phyloP scores from a whole-genome alignment of 2,329 filamentous ascomycete genomes.

The Talaromyces sp. region DNA sequence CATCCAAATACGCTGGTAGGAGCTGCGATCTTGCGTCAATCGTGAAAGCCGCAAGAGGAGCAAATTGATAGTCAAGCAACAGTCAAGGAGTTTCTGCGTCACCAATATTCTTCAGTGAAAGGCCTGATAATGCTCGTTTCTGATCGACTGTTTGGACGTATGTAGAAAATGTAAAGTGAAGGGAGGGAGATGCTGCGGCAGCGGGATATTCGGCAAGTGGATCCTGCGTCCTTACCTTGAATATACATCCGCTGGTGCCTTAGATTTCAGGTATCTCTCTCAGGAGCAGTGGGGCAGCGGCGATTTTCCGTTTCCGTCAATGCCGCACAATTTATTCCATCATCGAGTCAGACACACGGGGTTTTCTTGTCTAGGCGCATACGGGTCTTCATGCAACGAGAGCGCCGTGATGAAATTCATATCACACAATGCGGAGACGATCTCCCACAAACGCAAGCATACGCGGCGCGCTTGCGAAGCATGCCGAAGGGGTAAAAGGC shows the following conservation, averaged over 20 bases:
- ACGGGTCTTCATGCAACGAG: background rate
- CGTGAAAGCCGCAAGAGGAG: no score
- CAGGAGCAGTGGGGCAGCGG: background rate
- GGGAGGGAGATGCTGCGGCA: background rate
- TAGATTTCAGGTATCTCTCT: background rate
- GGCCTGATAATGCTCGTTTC: background rate
- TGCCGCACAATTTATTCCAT: background rate
- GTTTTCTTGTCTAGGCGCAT: background rate
- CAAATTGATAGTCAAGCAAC: no score
- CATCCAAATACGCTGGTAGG: background rate
- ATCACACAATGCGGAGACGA: background rate
- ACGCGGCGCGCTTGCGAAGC: background rate
- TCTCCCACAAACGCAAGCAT: background rate
- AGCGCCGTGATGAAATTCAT: background rate
- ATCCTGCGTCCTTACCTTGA: background rate
- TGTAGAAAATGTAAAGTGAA: background rate
- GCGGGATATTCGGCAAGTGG: background rate
- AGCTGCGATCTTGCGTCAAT: background rate
- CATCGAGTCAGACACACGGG: background rate
- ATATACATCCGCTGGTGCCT: background rate
- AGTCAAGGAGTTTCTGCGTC: no score
- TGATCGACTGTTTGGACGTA: background rate
- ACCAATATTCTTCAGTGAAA: no score
- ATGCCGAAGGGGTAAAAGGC: slow-evolving; percentile 5
- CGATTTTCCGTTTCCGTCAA: background rate